These are phyloP conservation scores for Metarhizium humberi DNA, from an alignment of 2,329 filamentous ascomycete species.

Conservation along the genomic window DNA sequence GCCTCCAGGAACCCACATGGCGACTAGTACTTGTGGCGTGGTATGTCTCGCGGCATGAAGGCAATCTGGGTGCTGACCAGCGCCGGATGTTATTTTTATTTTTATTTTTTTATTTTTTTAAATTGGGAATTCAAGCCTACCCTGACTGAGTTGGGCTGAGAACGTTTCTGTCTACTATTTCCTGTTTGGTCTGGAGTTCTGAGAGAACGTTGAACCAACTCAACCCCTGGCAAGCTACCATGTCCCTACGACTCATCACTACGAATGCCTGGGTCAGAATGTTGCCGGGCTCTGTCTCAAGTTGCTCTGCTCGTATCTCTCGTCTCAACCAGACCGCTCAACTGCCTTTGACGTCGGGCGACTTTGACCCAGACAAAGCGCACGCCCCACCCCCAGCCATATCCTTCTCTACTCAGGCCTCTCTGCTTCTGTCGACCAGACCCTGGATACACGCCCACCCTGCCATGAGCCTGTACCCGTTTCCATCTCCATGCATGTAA, in stretches of 20 bases:
- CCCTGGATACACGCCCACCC: neutral
- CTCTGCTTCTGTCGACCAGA: neutral
- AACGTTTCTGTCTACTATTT: neutral
- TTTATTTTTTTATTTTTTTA: too few species aligned
- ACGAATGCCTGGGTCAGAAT: neutral
- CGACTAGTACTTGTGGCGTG: neutral
- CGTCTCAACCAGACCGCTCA: neutral
- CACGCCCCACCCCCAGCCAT: neutral
- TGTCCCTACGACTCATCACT: neutral
- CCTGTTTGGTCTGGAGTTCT: neutral
- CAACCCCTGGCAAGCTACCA: neutral
- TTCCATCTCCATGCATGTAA: neutral
- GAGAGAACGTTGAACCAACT: neutral
- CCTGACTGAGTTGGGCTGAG: neutral
- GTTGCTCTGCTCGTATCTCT: conserved; percentile 1
- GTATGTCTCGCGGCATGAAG: neutral
- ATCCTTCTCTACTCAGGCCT: neutral
- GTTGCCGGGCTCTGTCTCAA: conserved; percentile 3
- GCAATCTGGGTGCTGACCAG: neutral
- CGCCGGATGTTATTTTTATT: too few species aligned
- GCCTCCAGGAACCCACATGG: neutral
- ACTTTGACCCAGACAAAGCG: neutral
- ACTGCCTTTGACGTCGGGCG: neutral
- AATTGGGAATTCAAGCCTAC: neutral
- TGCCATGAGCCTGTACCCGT: neutral